Base-by-base conservation (phyloP, 305 asterid genomes). In the Fraxinus angustifolia region DNA sequence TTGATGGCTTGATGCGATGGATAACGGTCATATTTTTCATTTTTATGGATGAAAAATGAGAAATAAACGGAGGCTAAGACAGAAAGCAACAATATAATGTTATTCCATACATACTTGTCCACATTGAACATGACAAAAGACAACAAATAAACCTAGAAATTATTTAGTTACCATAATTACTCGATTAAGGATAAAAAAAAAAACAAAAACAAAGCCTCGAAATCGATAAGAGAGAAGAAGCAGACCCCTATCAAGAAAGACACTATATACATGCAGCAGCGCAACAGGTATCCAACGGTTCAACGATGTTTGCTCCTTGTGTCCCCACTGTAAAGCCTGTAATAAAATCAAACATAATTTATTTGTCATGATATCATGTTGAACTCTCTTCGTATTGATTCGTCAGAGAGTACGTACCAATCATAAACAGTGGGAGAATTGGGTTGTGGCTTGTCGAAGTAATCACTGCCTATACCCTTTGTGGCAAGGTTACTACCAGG, bases 401-500 rank as follows among this genome's bases (percentile, higher is more conserved):
- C 2, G 36, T 14, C 19, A 16, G 6, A 75, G 23, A 3, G 6
- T 8, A 78, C 50, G 21, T 88, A 95, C 99, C 99, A 95, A 89
- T 95, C 99, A 76, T 95, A 95, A 79, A 94, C 97, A 78, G 94
- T 89, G 4, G 98, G 99, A 67, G 99, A 82, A 86, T 93, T 94
- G 10, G 98, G 92, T 45, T 87, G 89, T 16, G 99, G 96, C 86
- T 92, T 93, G 84, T 96, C 99, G 76, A 92, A 96, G 84, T 88
- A 87, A 33, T 89, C 88, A 12, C 95, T 82, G 0, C 98, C 99
- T 19, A 94, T 53, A 36, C 76, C 80, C 91, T 70, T 93, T 80
- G 98, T 92, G 23, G 97, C 97, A 12, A 82, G 85, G 82, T 96
- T 94, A 87, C 98, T 96, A 33, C 99, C 97, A 8, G 99, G 99